Conservation (phyloP, 768 basidiomycete genomes). For the Cubamyces lactineus region DNA sequence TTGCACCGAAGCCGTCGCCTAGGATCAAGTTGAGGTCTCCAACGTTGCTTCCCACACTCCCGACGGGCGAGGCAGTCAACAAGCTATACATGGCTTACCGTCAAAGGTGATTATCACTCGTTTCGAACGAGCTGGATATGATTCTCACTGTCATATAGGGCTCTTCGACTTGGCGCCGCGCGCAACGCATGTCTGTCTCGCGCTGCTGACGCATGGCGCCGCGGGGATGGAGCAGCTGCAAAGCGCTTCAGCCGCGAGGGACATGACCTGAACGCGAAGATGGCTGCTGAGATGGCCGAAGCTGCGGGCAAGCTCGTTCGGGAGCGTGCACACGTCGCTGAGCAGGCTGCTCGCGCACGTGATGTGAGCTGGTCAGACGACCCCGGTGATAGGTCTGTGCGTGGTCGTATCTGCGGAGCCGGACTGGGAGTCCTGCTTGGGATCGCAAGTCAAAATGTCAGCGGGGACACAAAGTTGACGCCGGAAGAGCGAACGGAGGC, state of each 20-base stretch:
- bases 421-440: conserved; percentile 89
- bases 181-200: conserved; percentile 93
- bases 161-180: conserved; percentile 90
- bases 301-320: conserved; percentile 86
- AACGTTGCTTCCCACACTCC: conserved; percentile 81
- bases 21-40: conserved; percentile 85
- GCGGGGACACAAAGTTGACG: conserved; percentile 59
- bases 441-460: conserved; percentile 61
- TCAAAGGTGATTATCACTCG: conserved; percentile 34
- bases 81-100: conserved; percentile 89
- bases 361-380: conserved; percentile 85
- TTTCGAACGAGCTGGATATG: neutral
- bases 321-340: conserved; percentile 76
- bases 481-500: conserved; percentile 90
- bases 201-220: conserved; percentile 94
- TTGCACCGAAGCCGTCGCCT: conserved; percentile 81
- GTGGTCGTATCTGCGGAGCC: conserved; percentile 78
- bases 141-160: conserved; percentile 43
- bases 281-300: conserved; percentile 81
- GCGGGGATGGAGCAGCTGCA: conserved; percentile 94
- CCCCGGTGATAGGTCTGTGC: conserved; percentile 69
- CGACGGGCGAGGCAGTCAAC: conserved; percentile 82
- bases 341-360: conserved; percentile 72
- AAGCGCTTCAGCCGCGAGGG: conserved; percentile 95
- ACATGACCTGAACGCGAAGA: conserved; percentile 89